Base-by-base conservation (phyloP, 2,329 filamentous ascomycete species). In the Penicillium sp. region DNA sequence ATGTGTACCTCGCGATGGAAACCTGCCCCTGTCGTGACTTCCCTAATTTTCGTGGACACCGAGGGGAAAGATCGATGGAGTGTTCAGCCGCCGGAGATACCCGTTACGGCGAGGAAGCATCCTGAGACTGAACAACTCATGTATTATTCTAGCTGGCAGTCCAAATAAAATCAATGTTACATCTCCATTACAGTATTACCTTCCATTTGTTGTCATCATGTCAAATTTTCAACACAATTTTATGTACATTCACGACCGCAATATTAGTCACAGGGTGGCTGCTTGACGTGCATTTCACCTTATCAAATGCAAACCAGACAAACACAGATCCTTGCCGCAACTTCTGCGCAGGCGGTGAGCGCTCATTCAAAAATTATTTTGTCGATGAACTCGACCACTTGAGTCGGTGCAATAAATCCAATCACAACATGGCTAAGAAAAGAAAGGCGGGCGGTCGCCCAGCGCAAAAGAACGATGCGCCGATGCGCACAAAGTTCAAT, bases 361-460 rank as follows among this genome's bases (percentile, higher is more conserved):
- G 37, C 29, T 46, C 51, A 43, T 36, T 50, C 44, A 65, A 66
- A 67, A 67, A 59, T 59, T 58, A 60, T 66, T 67, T 65, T 66
- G 62, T 63, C 54, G 50, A 46, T 42, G 39, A 45, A 48, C 49
- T 43, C 26, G 37, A 43, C 43, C 32, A 39, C 47, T 47, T 47
- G 42, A 43, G 34, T 32, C 40, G 41, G 35, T 25, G 26, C 12
- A 9, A 24, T 8, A 29, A 45, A 27, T 42, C 47, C 46, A 35
- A 49, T 35, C 26, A 50, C 33, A 52, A 43, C 49, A 80, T 80
- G 77, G 76, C 67, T 27, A 80, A 75, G 61, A 80, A 80, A 57
- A 84, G 87, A 77, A 93, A 90, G 75, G 84, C 81, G 1, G 75
- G 79, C 24, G 75, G 77, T 52, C 75, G 68, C 46, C 54, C 68